These are phyloP conservation scores for Lagerstroemia speciosa DNA, from an alignment of 345 rosid genomes.

Conservation along the genomic window DNA sequence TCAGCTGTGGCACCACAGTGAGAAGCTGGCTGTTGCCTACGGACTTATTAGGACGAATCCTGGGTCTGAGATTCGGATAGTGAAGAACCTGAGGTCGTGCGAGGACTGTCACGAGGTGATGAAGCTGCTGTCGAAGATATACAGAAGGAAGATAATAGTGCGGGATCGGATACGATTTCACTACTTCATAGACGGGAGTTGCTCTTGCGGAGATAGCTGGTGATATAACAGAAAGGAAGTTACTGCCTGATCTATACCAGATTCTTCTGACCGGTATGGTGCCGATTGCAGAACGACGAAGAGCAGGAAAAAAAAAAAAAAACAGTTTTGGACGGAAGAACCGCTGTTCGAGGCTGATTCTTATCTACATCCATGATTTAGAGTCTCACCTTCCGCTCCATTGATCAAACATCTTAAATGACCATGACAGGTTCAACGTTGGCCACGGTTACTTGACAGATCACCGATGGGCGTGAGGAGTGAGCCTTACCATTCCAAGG, in stretches of 20 bases:
- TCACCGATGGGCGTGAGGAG: not conserved
- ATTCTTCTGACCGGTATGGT: too few relatives aligned
- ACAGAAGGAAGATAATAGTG: constrained; percentile 8
- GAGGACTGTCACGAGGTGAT: constrained; percentile 19
- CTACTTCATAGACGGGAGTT: constrained; percentile 10
- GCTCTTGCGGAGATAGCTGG: constrained; percentile 12
- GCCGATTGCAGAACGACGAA: too few relatives aligned
- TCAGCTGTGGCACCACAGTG: constrained; percentile 16
- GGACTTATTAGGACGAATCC: constrained; percentile 13
- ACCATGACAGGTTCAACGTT: too few relatives aligned
- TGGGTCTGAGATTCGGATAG: constrained; percentile 13
- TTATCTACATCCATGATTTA: not conserved
- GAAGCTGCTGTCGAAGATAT: constrained; percentile 14
- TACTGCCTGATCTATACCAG: not conserved
- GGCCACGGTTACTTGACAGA: not conserved
- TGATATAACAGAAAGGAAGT: not conserved
- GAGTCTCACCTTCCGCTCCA: too few relatives aligned
- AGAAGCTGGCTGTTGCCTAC: constrained; percentile 15
- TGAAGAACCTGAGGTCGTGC: constrained; percentile 19
- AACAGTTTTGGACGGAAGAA: too few relatives aligned
- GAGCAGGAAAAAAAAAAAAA: too few relatives aligned
- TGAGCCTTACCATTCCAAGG: not conserved
- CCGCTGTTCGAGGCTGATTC: not conserved
- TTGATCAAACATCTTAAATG: too few relatives aligned
- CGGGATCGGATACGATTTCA: constrained; percentile 13